phyloP scores from a whole-genome alignment of 2,329 filamentous ascomycete species.

The Fusarium nanum region DNA sequence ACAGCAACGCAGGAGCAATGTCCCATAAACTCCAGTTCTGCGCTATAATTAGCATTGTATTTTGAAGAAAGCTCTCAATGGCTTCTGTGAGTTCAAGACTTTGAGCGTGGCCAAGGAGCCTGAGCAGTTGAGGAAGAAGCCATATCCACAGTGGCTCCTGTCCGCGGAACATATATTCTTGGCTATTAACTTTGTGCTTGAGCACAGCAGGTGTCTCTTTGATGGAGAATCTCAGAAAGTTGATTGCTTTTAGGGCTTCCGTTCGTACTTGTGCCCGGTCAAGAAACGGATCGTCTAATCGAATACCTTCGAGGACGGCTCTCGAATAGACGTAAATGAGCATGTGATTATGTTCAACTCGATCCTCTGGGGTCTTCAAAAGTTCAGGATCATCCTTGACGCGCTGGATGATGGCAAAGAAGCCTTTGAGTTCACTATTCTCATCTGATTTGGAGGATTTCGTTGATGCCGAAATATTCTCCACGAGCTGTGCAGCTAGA shows the following conservation, averaged over 20 bases:
- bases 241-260: constrained; percentile 77
- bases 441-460: constrained; percentile 72
- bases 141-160: constrained; percentile 73
- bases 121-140: constrained; percentile 69
- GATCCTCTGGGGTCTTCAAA: constrained; percentile 72
- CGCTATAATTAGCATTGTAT: constrained; percentile 59
- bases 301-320: constrained; percentile 78
- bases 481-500: constrained; percentile 86
- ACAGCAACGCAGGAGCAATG: constrained; percentile 55
- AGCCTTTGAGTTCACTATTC: constrained; percentile 78
- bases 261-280: constrained; percentile 64
- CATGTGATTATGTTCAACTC: constrained; percentile 82
- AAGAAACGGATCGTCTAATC: constrained; percentile 76
- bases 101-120: constrained; percentile 64
- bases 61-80: constrained; percentile 65
- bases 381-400: constrained; percentile 63
- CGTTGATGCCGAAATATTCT: constrained; percentile 76
- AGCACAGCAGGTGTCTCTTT: constrained; percentile 80
- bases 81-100: constrained; percentile 61
- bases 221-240: constrained; percentile 80
- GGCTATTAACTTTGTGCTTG: constrained; percentile 56
- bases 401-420: constrained; percentile 68
- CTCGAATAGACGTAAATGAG: constrained; percentile 86
- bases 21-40: constrained; percentile 62
- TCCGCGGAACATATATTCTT: constrained; percentile 63